Evolutionary conservation across 257 asterid species (phyloP), one percentile per base, ranked within the genome.

Genomic region (Solanum habrochaites): DNA sequence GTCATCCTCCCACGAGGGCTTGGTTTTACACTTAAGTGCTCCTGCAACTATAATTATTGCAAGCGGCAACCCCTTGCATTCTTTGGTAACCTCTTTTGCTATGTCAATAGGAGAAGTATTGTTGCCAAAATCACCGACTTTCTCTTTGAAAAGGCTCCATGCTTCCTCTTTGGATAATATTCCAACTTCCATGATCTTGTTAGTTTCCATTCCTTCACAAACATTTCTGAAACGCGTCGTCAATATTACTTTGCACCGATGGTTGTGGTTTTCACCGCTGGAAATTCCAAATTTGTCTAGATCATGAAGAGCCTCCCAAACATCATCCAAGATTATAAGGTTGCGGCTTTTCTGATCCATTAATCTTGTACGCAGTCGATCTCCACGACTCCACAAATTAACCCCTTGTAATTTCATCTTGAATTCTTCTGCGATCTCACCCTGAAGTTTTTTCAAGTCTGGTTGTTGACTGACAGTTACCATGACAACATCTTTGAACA

Each of bases 51-150:
- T 43, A 14, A 66, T 29, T 29, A 85, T 71, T 62, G 80, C 90
- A 45, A 88, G 80, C 11, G 88, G 90, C 32, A 88, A 2, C n/a
- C 88, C 90, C 45, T 32, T 27, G 56, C 86, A 88, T 52, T 88
- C 86, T 15, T 47, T 5, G 3, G 86, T 56, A 8, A 85, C 64
- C 3, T 47, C 37, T 80, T 67, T 0, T 12, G 88, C 85, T 21
- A 23, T 69, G 37, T 1, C 11, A 42, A 2, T 4, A 3, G 23
- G 16, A 25, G 21, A 18, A 74, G 29, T 40, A 23, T 4, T 47
- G 15, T 47, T 39, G 52, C 20, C n/a, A 7, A 83, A 56, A 69
- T 64, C 67, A 45, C 67, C 60, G 1, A 35, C 83, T 31, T 49
- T 18, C 52, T 47, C 25, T 12, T n/a, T 35, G 23, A 85, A 85